phyloP scores from a whole-genome alignment of 805 yeast genomes.

The Metschnikowia hibisci region DNA sequence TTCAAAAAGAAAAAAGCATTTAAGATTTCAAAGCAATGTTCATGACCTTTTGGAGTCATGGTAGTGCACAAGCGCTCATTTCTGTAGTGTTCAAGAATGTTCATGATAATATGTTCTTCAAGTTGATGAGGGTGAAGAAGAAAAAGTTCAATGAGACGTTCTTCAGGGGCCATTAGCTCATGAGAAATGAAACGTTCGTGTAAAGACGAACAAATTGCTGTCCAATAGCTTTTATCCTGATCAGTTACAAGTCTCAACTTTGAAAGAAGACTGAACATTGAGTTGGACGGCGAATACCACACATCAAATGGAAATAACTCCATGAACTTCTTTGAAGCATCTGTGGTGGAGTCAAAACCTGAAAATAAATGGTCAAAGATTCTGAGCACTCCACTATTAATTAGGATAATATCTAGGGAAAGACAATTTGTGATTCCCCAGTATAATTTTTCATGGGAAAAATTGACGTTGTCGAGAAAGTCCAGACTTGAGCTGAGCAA shows the following conservation, averaged over 20 bases:
- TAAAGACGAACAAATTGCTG: conserved; percentile 33
- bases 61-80: conserved; percentile 53
- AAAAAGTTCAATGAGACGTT: conserved; percentile 40
- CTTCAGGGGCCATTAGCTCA: conserved; percentile 41
- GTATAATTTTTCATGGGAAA: conserved; percentile 26
- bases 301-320: conserved; percentile 34
- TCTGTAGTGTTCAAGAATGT: conserved; percentile 46
- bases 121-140: conserved; percentile 34
- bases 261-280: conserved; percentile 39
- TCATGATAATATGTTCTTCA: conserved; percentile 34
- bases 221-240: conserved; percentile 31
- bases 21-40: conserved; percentile 42
- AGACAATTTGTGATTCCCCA: conserved; percentile 29
- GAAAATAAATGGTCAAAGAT: conserved; percentile 39
- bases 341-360: conserved; percentile 18
- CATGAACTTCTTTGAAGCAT: conserved; percentile 13
- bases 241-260: conserved; percentile 22
- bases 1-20: conserved; percentile 37
- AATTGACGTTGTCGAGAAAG: background rate
- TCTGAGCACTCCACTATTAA: conserved; percentile 40
- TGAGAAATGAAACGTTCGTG: conserved; percentile 27
- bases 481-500: conserved; percentile 8
- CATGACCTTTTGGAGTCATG: conserved; percentile 48
- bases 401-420: conserved; percentile 31
- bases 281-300: conserved; percentile 38